Evolutionary conservation across 495 filamentous ascomycete species (phyloP).

Genomic region (Immersiella caudata): DNA sequence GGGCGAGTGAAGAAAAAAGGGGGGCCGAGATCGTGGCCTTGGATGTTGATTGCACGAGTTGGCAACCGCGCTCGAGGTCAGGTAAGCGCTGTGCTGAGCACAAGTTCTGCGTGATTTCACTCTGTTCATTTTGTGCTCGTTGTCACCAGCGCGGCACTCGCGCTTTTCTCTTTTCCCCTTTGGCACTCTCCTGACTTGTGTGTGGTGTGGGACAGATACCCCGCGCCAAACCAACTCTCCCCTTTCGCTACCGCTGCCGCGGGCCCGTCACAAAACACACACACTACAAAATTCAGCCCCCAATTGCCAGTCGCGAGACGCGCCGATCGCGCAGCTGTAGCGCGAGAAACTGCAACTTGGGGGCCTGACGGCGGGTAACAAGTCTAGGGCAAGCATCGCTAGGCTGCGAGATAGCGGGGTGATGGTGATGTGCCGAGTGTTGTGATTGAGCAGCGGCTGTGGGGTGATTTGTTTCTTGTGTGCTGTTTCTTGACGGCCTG

Average conservation of each 20-base stretch:
- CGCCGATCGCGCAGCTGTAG: neutral
- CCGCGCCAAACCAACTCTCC: neutral
- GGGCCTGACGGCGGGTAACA: neutral
- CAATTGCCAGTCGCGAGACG: neutral
- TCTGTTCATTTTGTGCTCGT: too few relatives aligned
- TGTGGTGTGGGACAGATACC: neutral
- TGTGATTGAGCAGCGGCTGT: neutral
- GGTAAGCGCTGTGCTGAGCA: neutral
- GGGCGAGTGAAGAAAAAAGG: neutral
- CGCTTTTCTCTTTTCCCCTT: neutral
- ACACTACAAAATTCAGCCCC: neutral
- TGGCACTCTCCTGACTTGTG: neutral
- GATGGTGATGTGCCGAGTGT: neutral
- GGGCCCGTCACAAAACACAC: neutral
- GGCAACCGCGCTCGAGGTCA: neutral
- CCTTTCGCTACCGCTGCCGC: constrained; percentile 5
- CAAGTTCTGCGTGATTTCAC: neutral
- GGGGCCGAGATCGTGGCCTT: neutral
- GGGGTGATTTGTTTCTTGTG: neutral
- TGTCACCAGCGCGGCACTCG: neutral
- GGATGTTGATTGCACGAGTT: neutral
- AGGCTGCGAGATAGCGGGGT: neutral
- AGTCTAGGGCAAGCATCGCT: neutral
- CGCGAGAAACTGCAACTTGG: neutral
- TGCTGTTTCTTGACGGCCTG: too few relatives aligned